Evolutionary conservation across 352 stramenopile genomes (phyloP), one percentile per base, ranked within the genome.

Genomic region (Globisporangium cederbergense): DNA sequence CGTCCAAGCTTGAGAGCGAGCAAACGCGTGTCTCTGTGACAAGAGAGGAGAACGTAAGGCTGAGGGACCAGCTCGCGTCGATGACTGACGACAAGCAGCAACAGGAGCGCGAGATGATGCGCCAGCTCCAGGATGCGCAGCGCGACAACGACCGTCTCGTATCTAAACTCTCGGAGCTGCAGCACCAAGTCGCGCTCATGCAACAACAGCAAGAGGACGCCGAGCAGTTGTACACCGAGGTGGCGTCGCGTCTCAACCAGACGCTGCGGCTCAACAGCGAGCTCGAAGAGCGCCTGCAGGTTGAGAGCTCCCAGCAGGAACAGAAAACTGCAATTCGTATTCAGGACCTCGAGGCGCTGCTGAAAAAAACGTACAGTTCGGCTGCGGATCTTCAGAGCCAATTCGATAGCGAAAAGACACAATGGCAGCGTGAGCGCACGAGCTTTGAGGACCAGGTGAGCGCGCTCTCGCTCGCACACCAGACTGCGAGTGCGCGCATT

Each of bases 171-270:
- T 51, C 69, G 0, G 77, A 89, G 30, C 50, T 92, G 49, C 67
- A 76, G 45, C 71, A 77, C 3, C 75, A 88, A 34, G 53, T 89
- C 20, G 56, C 51, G 30, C 54, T 66, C 1, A 72, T 81, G 55
- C 75, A 72, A 62, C 72, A 87, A 42, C 71, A 89, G 59, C 79
- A 89, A 32, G 76, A 88, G 28, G 79, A 92, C 46, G 64, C 77
- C 0, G 77, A 89, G 57, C 72, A 79, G 22, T 61, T 81, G 34
- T 86, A 89, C 38, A n/a, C 77, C 30, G 81, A 88, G 55, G 68
- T 84, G 9, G 71, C 81, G n/a, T 81, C 79, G 4, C 80, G 79
- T 43, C 60, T 90, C 3, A 86, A 89, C 52, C 79, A 85, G 50
- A 81, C 70, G 22, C 67, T 83, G 14, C 70, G 81, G 14, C 59